Evolutionary conservation across 2,329 filamentous ascomycete species (phyloP), one percentile per base, ranked within the genome.

Genomic region (Colletotrichum sublineola): DNA sequence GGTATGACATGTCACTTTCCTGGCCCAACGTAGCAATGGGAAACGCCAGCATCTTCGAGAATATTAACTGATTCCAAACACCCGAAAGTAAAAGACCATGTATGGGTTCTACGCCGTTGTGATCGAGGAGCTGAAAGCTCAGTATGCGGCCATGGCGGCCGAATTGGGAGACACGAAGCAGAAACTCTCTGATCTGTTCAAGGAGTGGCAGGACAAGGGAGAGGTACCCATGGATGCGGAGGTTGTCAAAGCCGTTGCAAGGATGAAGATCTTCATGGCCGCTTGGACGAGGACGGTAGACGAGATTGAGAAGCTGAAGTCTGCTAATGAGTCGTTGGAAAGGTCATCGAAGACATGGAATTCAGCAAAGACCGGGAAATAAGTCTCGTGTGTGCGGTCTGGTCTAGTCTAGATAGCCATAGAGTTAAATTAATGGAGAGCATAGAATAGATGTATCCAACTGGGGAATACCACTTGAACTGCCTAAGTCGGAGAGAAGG

Each of bases 21-120:
- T 3, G 4, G 12, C 1, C 11, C 3, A 11, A 5, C n/a, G 1
- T 7, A 3, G 14, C 7, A 3, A 42, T 2, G 2, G 20, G 5
- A 4, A 18, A 29, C 7, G 5, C n/a, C 5, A 8, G 31, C 5
- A 8, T n/a, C 31, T 20, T 20, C 1, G 29, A 31, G 52, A 11
- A 12, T 7, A 12, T 38, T 8, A 1, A 36, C 55, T 58, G 8
- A 58, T 14, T 40, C 12, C 14, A 24, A 9, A 24, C 14, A 29
- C 18, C 36, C 55, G 14, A 3, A 18, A 6, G 0, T 29, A 9
- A 18, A 18, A 42, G 36, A 4, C 36, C 0, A 29, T 1, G 14
- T 58, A 11, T 14, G 36, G 24, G 12, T 58, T 58, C 33, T 58
- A 58, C n/a, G 36, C 55, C n/a, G n/a, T 42, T 1, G n/a, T 58